These are phyloP conservation scores for Eurotiales sp. DNA, from an alignment of 2,329 filamentous ascomycete species.

Conservation along the genomic window DNA sequence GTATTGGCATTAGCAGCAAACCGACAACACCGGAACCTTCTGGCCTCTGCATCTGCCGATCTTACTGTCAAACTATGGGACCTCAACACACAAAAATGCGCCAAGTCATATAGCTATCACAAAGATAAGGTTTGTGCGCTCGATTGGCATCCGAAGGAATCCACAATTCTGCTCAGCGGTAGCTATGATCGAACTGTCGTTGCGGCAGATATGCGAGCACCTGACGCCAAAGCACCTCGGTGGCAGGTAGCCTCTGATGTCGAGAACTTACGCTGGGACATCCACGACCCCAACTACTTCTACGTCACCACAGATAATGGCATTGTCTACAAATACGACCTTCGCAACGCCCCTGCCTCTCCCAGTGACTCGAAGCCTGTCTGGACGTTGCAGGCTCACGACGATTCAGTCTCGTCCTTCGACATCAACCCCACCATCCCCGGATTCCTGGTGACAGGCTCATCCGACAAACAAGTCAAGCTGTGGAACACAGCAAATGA, in stretches of 20 bases:
- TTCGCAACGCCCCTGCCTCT: slow-evolving; percentile 68
- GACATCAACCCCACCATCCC: slow-evolving; percentile 87
- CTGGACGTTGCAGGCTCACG: slow-evolving; percentile 94
- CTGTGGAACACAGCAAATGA: slow-evolving; percentile 84
- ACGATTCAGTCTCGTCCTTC: slow-evolving; percentile 85
- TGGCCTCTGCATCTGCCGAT: slow-evolving; percentile 93
- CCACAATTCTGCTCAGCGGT: slow-evolving; percentile 84
- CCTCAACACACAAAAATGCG: slow-evolving; percentile 83
- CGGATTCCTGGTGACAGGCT: slow-evolving; percentile 89
- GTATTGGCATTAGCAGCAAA: slow-evolving; percentile 90
- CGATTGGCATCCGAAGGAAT: slow-evolving; percentile 84
- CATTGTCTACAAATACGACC: slow-evolving; percentile 87
- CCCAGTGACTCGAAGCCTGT: slow-evolving; percentile 76
- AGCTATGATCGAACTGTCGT: slow-evolving; percentile 94
- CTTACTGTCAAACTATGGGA: slow-evolving; percentile 99
- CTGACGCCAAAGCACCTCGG: slow-evolving; percentile 72
- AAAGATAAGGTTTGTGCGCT: slow-evolving; percentile 97
- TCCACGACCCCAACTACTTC: slow-evolving; percentile 88
- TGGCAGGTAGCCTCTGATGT: slow-evolving; percentile 97
- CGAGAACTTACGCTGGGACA: slow-evolving; percentile 88
- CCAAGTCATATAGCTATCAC: slow-evolving; percentile 93
- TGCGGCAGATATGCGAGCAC: slow-evolving; percentile 93
- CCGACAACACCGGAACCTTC: slow-evolving; percentile 85
- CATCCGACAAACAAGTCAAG: slow-evolving; percentile 92
- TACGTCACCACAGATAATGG: slow-evolving; percentile 92